phyloP scores from a whole-genome alignment of 78 protist genomes.

The Dictyostelium purpureum region DNA sequence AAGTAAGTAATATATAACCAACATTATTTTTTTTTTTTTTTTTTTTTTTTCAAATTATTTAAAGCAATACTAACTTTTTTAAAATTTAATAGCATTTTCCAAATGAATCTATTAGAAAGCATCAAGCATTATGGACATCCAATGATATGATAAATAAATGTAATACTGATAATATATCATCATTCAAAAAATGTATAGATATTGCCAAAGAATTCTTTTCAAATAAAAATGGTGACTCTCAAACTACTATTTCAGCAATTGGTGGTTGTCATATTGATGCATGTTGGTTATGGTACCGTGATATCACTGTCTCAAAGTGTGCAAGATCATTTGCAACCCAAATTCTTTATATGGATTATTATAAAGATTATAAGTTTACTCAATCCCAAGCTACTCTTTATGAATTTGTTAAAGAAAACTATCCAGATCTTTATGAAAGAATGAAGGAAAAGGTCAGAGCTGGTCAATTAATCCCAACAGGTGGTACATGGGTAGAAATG shows the following conservation, averaged over 20 bases:
- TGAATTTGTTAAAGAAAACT: conserved; percentile 50
- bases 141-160: conserved; percentile 53
- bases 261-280: conserved; percentile 89
- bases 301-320: conserved; percentile 79
- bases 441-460: conserved; percentile 23
- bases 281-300: conserved; percentile 91
- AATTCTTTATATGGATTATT: conserved; percentile 71
- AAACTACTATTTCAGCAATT: conserved; percentile 22
- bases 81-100: conserved; percentile 31
- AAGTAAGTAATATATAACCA: too few relatives aligned
- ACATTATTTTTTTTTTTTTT: too few relatives aligned
- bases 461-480: conserved; percentile 83
- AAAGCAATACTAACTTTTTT: not conserved
- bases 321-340: conserved; percentile 82
- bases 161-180: conserved; percentile 9
- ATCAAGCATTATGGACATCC: conserved; percentile 41
- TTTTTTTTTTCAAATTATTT: too few relatives aligned
- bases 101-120: conserved; percentile 34
- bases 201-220: conserved; percentile 35
- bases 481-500: conserved; percentile 93
- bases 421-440: conserved; percentile 80
- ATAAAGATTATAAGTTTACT: conserved; percentile 67
- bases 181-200: not conserved
- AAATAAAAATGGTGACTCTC: conserved; percentile 19
- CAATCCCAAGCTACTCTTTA: conserved; percentile 83